Conservation (phyloP, 768 basidiomycete genomes). For the Agaricus subrufescens region DNA sequence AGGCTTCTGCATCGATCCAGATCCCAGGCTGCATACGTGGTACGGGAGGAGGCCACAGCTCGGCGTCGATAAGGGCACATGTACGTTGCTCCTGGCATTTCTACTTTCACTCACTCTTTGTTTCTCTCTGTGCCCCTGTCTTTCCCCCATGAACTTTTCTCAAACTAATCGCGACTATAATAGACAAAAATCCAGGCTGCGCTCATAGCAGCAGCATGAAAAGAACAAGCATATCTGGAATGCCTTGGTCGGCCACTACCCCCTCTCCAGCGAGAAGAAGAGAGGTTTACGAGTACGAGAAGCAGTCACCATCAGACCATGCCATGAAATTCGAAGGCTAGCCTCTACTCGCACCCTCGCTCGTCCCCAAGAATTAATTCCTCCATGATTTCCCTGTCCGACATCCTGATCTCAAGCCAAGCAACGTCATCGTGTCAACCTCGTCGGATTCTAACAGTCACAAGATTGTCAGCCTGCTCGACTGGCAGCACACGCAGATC, state of each 20-base stretch:
- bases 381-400: conserved; percentile 44
- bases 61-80: conserved; percentile 46
- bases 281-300: conserved; percentile 24
- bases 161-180: conserved; percentile 25
- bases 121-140: neutral
- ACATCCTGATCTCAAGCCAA: conserved; percentile 38
- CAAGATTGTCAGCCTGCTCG: too few species aligned
- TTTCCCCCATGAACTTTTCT: neutral
- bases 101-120: conserved; percentile 11
- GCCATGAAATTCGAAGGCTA: conserved; percentile 45
- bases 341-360: conserved; percentile 40
- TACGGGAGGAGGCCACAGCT: conserved; percentile 46
- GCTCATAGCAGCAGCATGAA: conserved; percentile 35
- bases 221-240: conserved; percentile 45
- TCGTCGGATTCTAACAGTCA: too few species aligned
- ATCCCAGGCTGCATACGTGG: conserved; percentile 40
- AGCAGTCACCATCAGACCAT: conserved; percentile 34
- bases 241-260: conserved; percentile 43
- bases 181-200: conserved; percentile 42
- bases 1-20: conserved; percentile 43
- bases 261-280: conserved; percentile 39
- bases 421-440: too few species aligned
- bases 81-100: conserved; percentile 34
- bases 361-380: conserved; percentile 34
- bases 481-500: too few species aligned